A percentile compares a stretch with the other conserved stretches of the same genome.
Evolutionary conservation across 345 rosid species (phyloP).

Genomic region (Theobroma cacao): DNA sequence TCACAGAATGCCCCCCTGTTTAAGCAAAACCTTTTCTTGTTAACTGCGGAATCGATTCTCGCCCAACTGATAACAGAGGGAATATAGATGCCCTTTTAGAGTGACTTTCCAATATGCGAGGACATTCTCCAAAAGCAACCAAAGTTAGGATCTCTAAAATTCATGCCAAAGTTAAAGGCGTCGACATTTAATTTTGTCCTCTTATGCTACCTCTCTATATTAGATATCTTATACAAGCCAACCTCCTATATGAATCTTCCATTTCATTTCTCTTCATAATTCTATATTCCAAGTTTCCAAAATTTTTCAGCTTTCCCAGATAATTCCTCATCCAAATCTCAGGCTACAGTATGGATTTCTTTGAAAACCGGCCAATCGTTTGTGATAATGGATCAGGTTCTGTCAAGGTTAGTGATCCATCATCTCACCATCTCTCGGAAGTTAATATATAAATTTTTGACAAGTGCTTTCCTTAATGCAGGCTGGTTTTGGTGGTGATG

Average conservation of each 20-base stretch:
- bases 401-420: constrained; percentile 13
- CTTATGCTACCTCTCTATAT: background rate
- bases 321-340: background rate
- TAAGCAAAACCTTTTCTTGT: background rate
- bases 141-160: constrained; percentile 10
- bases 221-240: background rate
- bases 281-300: background rate
- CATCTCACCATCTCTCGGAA: background rate
- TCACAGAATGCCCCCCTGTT: background rate
- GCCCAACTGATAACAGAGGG: background rate
- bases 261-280: background rate
- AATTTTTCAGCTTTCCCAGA: background rate
- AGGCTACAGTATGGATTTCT: background rate
- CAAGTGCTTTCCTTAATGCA: background rate
- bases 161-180: constrained; percentile 5
- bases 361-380: constrained; percentile 14
- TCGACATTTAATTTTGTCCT: background rate
- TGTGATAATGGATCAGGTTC: constrained; percentile 22
- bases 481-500: constrained; percentile 36
- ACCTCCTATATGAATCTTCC: background rate
- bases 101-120: background rate
- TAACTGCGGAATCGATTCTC: background rate
- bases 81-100: background rate
- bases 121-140: constrained; percentile 11
- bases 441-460: background rate